phyloP scores from a whole-genome alignment of 1,284 basidiomycete genomes.

The Cutaneotrichosporon dermatis region DNA sequence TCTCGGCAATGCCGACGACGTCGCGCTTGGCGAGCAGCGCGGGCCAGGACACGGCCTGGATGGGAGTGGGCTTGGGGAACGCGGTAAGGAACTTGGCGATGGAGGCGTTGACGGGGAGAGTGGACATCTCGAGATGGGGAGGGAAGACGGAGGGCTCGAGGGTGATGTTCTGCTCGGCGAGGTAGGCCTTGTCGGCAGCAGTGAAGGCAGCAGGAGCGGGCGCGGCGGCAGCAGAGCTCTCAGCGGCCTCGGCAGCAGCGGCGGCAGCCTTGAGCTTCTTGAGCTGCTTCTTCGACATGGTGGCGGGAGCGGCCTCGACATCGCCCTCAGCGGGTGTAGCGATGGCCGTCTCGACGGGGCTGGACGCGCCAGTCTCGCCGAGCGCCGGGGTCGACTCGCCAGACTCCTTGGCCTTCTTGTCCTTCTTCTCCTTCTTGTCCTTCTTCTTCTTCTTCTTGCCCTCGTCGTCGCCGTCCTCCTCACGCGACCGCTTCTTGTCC shows the following conservation, averaged over 20 bases:
- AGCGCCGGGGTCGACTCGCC: constrained; percentile 32
- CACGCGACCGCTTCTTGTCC: constrained; percentile 31
- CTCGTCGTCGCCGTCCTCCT: constrained; percentile 19
- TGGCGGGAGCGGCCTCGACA: constrained; percentile 5
- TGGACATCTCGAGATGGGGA: constrained; percentile 73
- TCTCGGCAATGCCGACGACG: constrained; percentile 96
- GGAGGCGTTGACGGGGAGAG: constrained; percentile 61
- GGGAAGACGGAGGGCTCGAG: constrained; percentile 59
- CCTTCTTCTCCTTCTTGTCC: constrained; percentile 31
- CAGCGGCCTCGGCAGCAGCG: constrained; percentile 23
- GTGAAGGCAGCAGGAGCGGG: constrained; percentile 33
- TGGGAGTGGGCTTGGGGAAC: constrained; percentile 88
- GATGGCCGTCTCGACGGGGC: constrained; percentile 20
- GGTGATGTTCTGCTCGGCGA: constrained; percentile 67
- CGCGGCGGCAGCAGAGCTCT: constrained; percentile 26
- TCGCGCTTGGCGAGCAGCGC: constrained; percentile 75
- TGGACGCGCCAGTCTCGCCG: constrained; percentile 10
- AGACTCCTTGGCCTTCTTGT: constrained; percentile 40
- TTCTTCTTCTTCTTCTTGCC: constrained; percentile 16
- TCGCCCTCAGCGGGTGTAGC: constrained; percentile 20
- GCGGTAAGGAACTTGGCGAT: constrained; percentile 62
- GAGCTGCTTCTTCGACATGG: constrained; percentile 43
- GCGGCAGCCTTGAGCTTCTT: constrained; percentile 41
- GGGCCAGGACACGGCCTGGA: constrained; percentile 95
- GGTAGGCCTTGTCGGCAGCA: constrained; percentile 59